Evolutionary conservation across 129 eudicot species (phyloP).

Genomic region (Flaveria linearis): DNA sequence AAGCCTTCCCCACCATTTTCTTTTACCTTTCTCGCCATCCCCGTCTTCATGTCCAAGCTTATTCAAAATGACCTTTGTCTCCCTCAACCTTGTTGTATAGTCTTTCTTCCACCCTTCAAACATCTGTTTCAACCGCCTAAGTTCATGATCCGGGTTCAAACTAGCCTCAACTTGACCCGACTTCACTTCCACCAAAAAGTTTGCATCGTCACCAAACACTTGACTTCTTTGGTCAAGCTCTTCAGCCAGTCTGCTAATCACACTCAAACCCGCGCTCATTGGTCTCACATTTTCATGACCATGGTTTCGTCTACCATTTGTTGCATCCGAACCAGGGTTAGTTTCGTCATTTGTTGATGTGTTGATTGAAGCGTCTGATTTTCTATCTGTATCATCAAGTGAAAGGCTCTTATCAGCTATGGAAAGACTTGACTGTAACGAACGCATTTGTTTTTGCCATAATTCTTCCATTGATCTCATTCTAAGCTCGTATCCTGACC

Average conservation of each 20-base stretch:
- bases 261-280: conserved; percentile 74
- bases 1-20: conserved; percentile 85
- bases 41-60: conserved; percentile 73
- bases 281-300: conserved; percentile 51
- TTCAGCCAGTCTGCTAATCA: conserved; percentile 74
- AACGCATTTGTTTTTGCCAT: conserved; percentile 90
- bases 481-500: conserved; percentile 77
- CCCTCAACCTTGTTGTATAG: conserved; percentile 70
- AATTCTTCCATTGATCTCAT: conserved; percentile 90
- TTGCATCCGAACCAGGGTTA: conserved; percentile 46
- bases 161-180: conserved; percentile 76
- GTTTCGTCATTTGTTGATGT: conserved; percentile 42
- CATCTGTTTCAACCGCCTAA: conserved; percentile 73
- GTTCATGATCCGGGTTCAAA: conserved; percentile 79
- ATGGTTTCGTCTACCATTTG: conserved; percentile 38
- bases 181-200: conserved; percentile 87
- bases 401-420: conserved; percentile 83
- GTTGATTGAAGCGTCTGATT: conserved; percentile 70
- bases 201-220: conserved; percentile 85
- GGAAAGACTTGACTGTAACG: conserved; percentile 87
- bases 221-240: conserved; percentile 91
- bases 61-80: conserved; percentile 76
- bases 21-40: conserved; percentile 51
- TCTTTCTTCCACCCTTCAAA: conserved; percentile 97
- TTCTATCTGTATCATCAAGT: conserved; percentile 54